These are phyloP conservation scores for Paramecium primaurelia DNA, from an alignment of 73 alveolate species.

Conservation along the genomic window DNA sequence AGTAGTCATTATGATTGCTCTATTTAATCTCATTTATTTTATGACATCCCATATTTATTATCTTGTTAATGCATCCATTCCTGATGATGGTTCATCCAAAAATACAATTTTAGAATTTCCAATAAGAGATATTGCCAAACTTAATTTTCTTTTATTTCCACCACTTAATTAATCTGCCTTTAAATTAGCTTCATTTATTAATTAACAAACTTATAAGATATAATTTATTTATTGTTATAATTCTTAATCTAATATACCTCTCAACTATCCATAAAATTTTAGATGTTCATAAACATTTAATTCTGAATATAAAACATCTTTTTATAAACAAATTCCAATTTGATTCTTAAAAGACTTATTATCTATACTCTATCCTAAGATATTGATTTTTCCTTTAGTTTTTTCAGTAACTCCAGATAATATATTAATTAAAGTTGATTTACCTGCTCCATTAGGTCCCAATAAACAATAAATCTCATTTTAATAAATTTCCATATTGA, in stretches of 20 bases:
- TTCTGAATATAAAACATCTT: slow-evolving; percentile 92
- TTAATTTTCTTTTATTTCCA: slow-evolving; percentile 96
- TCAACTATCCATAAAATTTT: slow-evolving; percentile 87
- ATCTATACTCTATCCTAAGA: slow-evolving; percentile 89
- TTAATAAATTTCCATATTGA: neutral
- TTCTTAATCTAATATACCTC: slow-evolving; percentile 79
- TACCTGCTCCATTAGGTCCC: slow-evolving; percentile 99
- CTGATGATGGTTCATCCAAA: slow-evolving; percentile 98
- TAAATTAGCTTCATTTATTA: slow-evolving; percentile 74
- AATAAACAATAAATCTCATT: slow-evolving; percentile 95
- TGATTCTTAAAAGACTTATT: slow-evolving; percentile 78
- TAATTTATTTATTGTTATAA: slow-evolving; percentile 70
- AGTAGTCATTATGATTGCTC: slow-evolving; percentile 94
- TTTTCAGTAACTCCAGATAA: slow-evolving; percentile 92
- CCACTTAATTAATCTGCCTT: slow-evolving; percentile 88
- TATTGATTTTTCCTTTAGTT: slow-evolving; percentile 92
- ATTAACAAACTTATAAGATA: slow-evolving; percentile 79
- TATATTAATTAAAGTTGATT: slow-evolving; percentile 93
- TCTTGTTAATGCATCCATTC: slow-evolving; percentile 96
- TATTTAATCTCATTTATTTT: slow-evolving; percentile 77
- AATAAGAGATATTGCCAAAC: slow-evolving; percentile 88
- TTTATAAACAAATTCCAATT: slow-evolving; percentile 98
- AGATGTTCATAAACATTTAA: slow-evolving; percentile 94
- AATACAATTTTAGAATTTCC: slow-evolving; percentile 91
- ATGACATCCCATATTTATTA: slow-evolving; percentile 95